Percentiles rank a stretch among this genome's conserved stretches.
These are phyloP conservation scores for Leucosporidium scottii DNA, from an alignment of 768 basidiomycete species.

Conservation along the genomic window DNA sequence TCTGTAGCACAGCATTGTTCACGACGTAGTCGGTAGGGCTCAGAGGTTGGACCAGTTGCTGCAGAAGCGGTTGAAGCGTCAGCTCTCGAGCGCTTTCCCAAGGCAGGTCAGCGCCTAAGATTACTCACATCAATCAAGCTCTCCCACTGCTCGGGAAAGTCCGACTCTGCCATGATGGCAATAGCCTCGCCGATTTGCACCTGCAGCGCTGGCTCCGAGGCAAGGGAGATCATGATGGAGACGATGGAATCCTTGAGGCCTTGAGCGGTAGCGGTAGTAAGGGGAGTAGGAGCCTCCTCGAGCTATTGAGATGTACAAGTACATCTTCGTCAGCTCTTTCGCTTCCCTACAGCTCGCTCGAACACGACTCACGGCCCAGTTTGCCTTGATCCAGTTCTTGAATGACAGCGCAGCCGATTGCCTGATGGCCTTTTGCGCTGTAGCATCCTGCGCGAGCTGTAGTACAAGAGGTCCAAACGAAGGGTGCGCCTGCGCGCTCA, in stretches of 20 bases:
- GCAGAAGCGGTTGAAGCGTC: not conserved
- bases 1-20: constrained; percentile 84
- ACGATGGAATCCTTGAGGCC: constrained; percentile 69
- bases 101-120: not conserved
- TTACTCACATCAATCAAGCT: constrained; percentile 73
- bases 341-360: not conserved
- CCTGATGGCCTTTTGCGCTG: constrained; percentile 62
- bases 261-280: constrained; percentile 35
- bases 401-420: constrained; percentile 83
- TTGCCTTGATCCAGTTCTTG: constrained; percentile 78
- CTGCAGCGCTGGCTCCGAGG: constrained; percentile 48
- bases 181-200: constrained; percentile 90
- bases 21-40: constrained; percentile 71
- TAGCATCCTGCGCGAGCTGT: constrained; percentile 61
- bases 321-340: not conserved
- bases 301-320: constrained; percentile 15
- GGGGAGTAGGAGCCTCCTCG: constrained; percentile 30
- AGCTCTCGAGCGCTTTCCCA: constrained; percentile 1
- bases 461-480: constrained; percentile 77
- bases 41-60: constrained; percentile 85
- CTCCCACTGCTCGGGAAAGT: constrained; percentile 84
- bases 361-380: constrained; percentile 67
- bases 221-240: constrained; percentile 82
- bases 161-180: constrained; percentile 78
- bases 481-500: constrained; percentile 58